Evolutionary conservation across 768 basidiomycete genomes (phyloP), one percentile per base, ranked within the genome.

Genomic region (Podaxis pistillaris): DNA sequence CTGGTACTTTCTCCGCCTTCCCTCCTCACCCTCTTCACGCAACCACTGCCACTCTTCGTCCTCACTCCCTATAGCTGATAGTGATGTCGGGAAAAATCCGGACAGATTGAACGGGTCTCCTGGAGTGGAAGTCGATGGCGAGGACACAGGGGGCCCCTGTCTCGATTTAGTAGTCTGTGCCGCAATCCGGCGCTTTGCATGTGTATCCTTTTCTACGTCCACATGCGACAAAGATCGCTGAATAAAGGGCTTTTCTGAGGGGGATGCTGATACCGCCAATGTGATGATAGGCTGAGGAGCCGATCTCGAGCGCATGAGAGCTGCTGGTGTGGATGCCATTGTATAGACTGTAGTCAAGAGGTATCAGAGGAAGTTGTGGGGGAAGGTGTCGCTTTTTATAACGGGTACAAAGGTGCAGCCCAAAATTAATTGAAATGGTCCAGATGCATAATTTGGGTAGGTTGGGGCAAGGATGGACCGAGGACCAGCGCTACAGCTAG

Each of bases 61-160:
- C 24, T 68, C 71, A 28, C 71, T 71, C 51, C 41, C 53, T 36
- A 62, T 62, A 6, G 52, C 44, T 19, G 52, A 62, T 17, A 68
- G 46, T 65, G 78, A 66, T 3, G 67, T 64, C 4, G 83, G 82
- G 69, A 83, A 83, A 73, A 84, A 84, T 8, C 77, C 77, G 36
- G 71, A 69, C 60, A 85, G 73, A 68, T 71, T 80, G 73, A 84
- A 83, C 3, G 82, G 81, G 64, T 69, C 66, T 4, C 59, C 59
- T 11, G 44, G 44, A 8, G 44, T 7, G 9, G 57, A 46, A 15
- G 56, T 74, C 74, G 51, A 19, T 9, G 51, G 30, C 44, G 51
- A 24, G 37, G 63, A 65, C 36, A 68, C 66, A 36, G 69, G 71
- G 49, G 26, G 36, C 38, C 47, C 38, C 59, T 46, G 46, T 58